Conservation (phyloP, 306 rosid genomes). For the Vicia faba region DNA sequence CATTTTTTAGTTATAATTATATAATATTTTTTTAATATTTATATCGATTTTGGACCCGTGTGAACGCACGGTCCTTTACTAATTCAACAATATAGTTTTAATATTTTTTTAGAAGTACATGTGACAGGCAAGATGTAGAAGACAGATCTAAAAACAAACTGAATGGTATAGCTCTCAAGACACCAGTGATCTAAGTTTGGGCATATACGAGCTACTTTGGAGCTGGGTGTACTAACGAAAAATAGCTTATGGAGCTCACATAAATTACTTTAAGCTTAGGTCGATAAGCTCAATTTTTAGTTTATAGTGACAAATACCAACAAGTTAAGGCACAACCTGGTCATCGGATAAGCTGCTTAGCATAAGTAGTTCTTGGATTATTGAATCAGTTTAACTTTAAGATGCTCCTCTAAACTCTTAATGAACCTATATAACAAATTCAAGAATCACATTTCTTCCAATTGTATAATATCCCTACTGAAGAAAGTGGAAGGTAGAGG, state of each 20-base stretch:
- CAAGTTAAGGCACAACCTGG: constrained; percentile 22
- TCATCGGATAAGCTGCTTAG: constrained; percentile 18
- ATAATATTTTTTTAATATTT: no score
- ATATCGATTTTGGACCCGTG: no score
- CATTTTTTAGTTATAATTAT: no score
- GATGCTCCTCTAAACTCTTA: constrained; percentile 34
- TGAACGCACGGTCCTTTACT: no score
- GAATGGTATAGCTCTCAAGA: constrained; percentile 12
- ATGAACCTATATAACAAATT: constrained; percentile 4
- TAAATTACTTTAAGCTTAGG: constrained; percentile 13
- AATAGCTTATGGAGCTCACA: constrained; percentile 7
- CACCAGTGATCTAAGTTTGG: constrained; percentile 20
- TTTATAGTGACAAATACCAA: constrained; percentile 9
- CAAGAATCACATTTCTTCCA: constrained; percentile 13
- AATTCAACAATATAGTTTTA: no score
- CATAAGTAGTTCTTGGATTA: constrained; percentile 13
- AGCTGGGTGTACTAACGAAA: neutral
- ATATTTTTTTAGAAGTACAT: no score
- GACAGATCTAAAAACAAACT: neutral
- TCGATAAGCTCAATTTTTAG: constrained; percentile 10
- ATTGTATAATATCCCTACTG: constrained; percentile 19
- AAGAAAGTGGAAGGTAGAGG: constrained; percentile 12
- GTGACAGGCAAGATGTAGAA: no score
- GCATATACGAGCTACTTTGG: constrained; percentile 19
- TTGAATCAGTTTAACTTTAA: constrained; percentile 16